These are phyloP conservation scores for Annona squamosa DNA, from an alignment of 164 flowering plant species.

Conservation along the genomic window DNA sequence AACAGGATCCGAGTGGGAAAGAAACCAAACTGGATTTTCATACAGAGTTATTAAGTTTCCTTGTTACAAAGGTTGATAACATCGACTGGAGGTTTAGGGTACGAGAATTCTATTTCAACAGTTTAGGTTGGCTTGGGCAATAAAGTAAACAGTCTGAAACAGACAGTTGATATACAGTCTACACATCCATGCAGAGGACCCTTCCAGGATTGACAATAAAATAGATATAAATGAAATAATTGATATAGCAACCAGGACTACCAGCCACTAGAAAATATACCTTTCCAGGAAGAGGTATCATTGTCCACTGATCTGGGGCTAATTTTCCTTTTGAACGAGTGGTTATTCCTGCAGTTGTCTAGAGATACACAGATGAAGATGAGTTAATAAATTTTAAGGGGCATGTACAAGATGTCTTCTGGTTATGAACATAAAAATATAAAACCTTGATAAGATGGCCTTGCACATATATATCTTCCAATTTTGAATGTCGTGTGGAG, in stretches of 20 bases:
- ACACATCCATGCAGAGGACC: background rate
- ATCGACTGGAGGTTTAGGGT: background rate
- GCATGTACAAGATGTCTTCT: background rate
- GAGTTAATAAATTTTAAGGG: slow-evolving; percentile 2
- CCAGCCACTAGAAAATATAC: slow-evolving; percentile 25
- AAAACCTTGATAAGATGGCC: slow-evolving; percentile 73
- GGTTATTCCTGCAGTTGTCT: slow-evolving; percentile 71
- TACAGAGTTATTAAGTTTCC: background rate
- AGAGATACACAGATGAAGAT: slow-evolving; percentile 13
- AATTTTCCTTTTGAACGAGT: slow-evolving; percentile 82
- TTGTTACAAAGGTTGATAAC: background rate
- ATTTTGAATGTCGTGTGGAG: slow-evolving; percentile 54
- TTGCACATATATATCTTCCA: slow-evolving; percentile 58
- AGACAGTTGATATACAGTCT: background rate
- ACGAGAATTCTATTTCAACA: background rate
- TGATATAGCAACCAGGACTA: background rate
- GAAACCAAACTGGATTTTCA: background rate
- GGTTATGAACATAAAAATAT: background rate
- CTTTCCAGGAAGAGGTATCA: slow-evolving; percentile 82
- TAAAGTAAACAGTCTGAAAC: background rate
- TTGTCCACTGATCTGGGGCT: slow-evolving; percentile 85
- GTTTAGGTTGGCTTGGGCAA: background rate
- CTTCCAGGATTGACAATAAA: background rate
- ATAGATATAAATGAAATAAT: too few relatives aligned
- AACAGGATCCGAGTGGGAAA: background rate